phyloP scores from a whole-genome alignment of 257 asterid species.

The Penstemon newberryi region DNA sequence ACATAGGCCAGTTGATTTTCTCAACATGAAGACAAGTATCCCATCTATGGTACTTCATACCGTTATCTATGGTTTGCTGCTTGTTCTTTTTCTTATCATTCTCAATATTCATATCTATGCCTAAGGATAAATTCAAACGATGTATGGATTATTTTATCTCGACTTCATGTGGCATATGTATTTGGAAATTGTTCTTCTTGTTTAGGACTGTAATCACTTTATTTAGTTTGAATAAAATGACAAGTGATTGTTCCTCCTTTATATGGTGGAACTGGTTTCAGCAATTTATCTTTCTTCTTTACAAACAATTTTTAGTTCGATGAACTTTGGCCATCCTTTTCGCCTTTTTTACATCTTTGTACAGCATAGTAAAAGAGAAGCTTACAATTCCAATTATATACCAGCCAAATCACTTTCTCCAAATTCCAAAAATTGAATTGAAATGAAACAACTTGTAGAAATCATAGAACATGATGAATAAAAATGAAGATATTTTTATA shows the following conservation, averaged over 20 bases:
- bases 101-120: slow-evolving; percentile 72
- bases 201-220: background rate
- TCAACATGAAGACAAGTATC: slow-evolving; percentile 77
- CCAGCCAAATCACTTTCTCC: background rate
- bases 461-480: too few species aligned
- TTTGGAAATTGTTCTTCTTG: background rate
- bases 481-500: background rate
- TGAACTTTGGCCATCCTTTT: background rate
- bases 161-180: background rate
- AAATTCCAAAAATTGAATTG: background rate
- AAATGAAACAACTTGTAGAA: background rate
- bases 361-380: background rate
- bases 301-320: background rate
- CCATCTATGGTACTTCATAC: slow-evolving; percentile 64
- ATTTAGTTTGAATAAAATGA: background rate
- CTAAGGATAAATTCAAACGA: slow-evolving; percentile 22
- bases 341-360: slow-evolving; percentile 2
- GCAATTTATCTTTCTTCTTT: slow-evolving; percentile 2
- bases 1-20: slow-evolving; percentile 63
- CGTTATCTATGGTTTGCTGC: slow-evolving; percentile 73
- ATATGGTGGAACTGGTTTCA: background rate
- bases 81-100: slow-evolving; percentile 63
- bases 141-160: background rate
- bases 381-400: too few species aligned
- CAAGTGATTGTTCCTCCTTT: slow-evolving; percentile 1